phyloP scores from a whole-genome alignment of 805 yeast genomes.

The Spathaspora boniae region DNA sequence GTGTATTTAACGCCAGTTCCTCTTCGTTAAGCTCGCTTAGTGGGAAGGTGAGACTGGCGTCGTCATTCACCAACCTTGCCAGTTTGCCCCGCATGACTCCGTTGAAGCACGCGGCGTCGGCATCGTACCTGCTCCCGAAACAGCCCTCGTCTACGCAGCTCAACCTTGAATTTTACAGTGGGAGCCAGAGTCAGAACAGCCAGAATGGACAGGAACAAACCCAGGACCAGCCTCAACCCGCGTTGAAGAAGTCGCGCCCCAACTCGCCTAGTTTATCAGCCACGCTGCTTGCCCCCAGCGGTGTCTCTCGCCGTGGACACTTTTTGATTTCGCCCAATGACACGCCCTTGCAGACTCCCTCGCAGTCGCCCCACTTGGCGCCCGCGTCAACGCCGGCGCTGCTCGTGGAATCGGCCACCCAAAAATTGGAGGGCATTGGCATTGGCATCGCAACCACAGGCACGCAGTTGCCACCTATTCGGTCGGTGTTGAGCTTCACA shows the following conservation, averaged over 20 bases:
- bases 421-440: constrained; percentile 31
- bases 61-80: constrained; percentile 21
- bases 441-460: constrained; percentile 39
- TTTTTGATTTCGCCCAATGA: constrained; percentile 39
- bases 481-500: constrained; percentile 35
- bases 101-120: constrained; percentile 19
- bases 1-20: constrained; percentile 16
- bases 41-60: constrained; percentile 20
- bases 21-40: constrained; percentile 17
- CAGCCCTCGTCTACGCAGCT: constrained; percentile 30
- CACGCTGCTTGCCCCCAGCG: neutral
- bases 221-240: constrained; percentile 7
- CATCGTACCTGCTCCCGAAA: constrained; percentile 16
- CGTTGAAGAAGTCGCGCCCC: constrained; percentile 43
- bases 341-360: constrained; percentile 48
- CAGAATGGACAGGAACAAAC: constrained; percentile 12
- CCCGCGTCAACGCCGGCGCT: constrained; percentile 19
- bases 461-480: constrained; percentile 39
- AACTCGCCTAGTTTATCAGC: constrained; percentile 36
- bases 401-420: constrained; percentile 20
- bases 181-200: too few species aligned
- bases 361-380: constrained; percentile 44
- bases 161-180: constrained; percentile 36
- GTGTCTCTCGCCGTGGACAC: constrained; percentile 8
- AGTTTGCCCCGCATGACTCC: constrained; percentile 44